A percentile compares a stretch with the other conserved stretches of the same genome.
phyloP scores from a whole-genome alignment of 164 flowering plant species.

The Chimonanthus salicifolius region DNA sequence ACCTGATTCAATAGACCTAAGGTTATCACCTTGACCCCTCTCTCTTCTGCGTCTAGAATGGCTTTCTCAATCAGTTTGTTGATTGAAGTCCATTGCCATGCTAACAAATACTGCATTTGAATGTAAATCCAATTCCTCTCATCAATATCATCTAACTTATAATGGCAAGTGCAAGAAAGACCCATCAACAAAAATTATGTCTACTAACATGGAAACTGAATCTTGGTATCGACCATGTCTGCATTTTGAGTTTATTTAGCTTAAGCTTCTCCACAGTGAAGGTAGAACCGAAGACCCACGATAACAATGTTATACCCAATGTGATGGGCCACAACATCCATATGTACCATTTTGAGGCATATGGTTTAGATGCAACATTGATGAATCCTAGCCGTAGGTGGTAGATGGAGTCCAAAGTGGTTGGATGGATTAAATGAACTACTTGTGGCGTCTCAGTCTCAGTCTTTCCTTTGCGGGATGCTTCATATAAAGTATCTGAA shows the following conservation, averaged over 20 bases:
- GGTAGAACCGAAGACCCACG: conserved; percentile 43
- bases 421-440: conserved; percentile 66
- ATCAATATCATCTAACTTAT: not conserved
- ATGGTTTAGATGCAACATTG: conserved; percentile 51
- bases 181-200: not conserved
- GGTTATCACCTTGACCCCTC: conserved; percentile 54
- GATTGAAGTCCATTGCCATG: conserved; percentile 41
- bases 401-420: conserved; percentile 61
- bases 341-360: conserved; percentile 53
- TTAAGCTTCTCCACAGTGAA: conserved; percentile 50
- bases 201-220: conserved; percentile 44
- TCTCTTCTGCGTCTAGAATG: conserved; percentile 52
- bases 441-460: conserved; percentile 36
- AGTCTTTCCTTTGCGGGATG: conserved; percentile 28
- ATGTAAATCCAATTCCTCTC: not conserved
- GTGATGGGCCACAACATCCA: conserved; percentile 64
- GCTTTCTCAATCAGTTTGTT: conserved; percentile 59
- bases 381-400: conserved; percentile 60
- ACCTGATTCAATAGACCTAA: conserved; percentile 69
- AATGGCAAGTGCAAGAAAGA: not conserved
- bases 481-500: conserved; percentile 39
- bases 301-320: conserved; percentile 28
- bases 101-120: not conserved
- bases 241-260: conserved; percentile 44
- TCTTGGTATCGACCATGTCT: conserved; percentile 66